Conservation (phyloP, 1,284 basidiomycete genomes). For the Vanrija sp. region DNA sequence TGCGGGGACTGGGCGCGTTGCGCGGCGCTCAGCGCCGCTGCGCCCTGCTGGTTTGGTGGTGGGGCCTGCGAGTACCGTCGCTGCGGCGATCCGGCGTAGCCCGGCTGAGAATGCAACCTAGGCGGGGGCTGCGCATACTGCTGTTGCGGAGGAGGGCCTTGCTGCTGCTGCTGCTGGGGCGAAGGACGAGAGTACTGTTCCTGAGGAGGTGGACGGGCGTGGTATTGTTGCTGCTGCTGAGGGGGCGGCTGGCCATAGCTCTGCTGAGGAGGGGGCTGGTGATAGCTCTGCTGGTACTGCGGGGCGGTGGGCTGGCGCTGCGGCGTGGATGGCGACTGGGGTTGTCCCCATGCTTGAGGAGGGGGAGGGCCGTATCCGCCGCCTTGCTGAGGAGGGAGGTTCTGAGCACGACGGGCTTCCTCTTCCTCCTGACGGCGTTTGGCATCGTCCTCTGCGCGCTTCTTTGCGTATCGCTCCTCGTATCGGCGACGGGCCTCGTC, state of each 20-base stretch:
- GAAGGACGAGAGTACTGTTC: not conserved
- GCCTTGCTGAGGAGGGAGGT: not conserved
- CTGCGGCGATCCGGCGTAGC: constrained; percentile 14
- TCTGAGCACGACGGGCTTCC: constrained; percentile 1
- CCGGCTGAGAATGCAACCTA: constrained; percentile 9
- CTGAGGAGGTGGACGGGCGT: constrained; percentile 12
- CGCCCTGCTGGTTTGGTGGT: constrained; percentile 1
- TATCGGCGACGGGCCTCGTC: constrained; percentile 45
- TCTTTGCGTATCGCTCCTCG: constrained; percentile 45
- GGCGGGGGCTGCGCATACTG: constrained; percentile 6
- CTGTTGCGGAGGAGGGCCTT: constrained; percentile 5
- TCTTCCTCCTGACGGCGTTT: constrained; percentile 15
- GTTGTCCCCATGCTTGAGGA: constrained; percentile 4
- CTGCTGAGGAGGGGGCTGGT: constrained; percentile 8
- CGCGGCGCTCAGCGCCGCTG: not conserved
- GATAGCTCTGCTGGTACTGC: not conserved
- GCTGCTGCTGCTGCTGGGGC: constrained; percentile 12
- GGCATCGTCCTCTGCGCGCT: constrained; percentile 37
- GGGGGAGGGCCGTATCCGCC: not conserved
- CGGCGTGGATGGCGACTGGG: constrained; percentile 12
- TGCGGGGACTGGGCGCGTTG: not conserved
- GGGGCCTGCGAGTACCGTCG: constrained; percentile 13
- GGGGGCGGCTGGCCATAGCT: constrained; percentile 12
- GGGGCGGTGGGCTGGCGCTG: constrained; percentile 10
- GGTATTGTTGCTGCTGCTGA: constrained; percentile 18